Conservation (phyloP, 2,329 filamentous ascomycete species). For the Akanthomyces lecanii region DNA sequence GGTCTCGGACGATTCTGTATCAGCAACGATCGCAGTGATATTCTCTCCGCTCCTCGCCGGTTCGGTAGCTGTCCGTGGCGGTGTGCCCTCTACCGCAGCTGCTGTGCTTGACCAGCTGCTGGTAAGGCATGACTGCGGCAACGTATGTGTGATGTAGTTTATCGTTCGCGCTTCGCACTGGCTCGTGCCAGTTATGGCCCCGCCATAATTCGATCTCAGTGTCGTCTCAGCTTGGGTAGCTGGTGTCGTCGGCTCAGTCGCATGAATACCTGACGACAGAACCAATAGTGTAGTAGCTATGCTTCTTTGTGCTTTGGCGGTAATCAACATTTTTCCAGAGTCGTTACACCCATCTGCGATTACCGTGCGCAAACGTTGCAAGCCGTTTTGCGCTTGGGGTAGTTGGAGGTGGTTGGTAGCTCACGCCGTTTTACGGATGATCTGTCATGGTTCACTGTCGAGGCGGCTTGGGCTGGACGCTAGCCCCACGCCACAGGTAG, state of each 20-base stretch:
- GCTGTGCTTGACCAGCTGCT: constrained; percentile 49
- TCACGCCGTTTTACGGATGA: neutral
- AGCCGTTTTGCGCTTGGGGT: neutral
- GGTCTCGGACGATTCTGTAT: neutral
- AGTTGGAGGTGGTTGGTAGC: neutral
- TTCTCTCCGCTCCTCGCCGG: constrained; percentile 6
- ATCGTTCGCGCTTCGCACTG: constrained; percentile 59
- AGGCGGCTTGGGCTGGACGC: neutral
- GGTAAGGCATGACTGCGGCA: constrained; percentile 71
- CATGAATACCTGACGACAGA: neutral
- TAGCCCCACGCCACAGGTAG: neutral
- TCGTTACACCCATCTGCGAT: neutral
- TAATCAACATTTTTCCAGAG: neutral
- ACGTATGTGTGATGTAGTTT: constrained; percentile 76
- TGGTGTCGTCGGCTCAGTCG: constrained; percentile 9
- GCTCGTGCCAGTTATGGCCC: constrained; percentile 9
- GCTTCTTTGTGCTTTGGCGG: neutral
- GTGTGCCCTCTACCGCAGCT: constrained; percentile 21
- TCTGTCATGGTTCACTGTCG: neutral
- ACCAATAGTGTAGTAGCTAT: constrained; percentile 1
- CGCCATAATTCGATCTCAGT: constrained; percentile 4
- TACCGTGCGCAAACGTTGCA: neutral
- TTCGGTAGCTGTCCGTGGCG: constrained; percentile 13
- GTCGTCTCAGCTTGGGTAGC: constrained; percentile 7
- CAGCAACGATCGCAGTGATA: neutral